These are phyloP conservation scores for Stagonosporopsis rhizophila DNA, from an alignment of 2,329 filamentous ascomycete species.

Conservation along the genomic window DNA sequence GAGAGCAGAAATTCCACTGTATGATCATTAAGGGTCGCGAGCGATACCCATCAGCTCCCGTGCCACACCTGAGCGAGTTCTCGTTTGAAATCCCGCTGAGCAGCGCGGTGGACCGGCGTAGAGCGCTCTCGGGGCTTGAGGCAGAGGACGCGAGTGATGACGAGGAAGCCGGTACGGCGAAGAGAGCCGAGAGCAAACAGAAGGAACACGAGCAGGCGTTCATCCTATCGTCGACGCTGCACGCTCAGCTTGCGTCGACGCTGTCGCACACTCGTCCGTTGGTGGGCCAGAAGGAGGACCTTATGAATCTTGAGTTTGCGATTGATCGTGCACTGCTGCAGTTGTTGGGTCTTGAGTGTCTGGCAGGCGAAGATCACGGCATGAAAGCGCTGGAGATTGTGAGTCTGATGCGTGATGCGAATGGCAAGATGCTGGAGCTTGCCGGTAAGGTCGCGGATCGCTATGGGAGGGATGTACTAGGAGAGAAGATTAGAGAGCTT, in stretches of 20 bases:
- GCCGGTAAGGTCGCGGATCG: constrained; percentile 87
- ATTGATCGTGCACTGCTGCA: constrained; percentile 91
- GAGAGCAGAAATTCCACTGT: constrained; percentile 91
- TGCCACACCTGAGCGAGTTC: constrained; percentile 91
- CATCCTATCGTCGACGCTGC: constrained; percentile 74
- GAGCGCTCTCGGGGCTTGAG: constrained; percentile 34
- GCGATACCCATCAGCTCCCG: constrained; percentile 81
- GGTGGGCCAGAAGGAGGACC: constrained; percentile 68
- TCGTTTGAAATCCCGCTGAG: constrained; percentile 85
- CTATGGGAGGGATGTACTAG: constrained; percentile 80
- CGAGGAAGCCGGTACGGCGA: constrained; percentile 6
- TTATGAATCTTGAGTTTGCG: constrained; percentile 78
- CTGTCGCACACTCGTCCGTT: constrained; percentile 71
- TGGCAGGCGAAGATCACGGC: constrained; percentile 88
- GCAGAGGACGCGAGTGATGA: constrained; percentile 46
- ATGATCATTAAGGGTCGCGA: constrained; percentile 98
- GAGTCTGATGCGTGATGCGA: constrained; percentile 80
- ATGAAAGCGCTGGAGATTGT: constrained; percentile 96
- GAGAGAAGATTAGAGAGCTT: constrained; percentile 88
- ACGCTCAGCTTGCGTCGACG: constrained; percentile 77
- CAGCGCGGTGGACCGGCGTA: constrained; percentile 54
- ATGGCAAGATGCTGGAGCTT: constrained; percentile 88
- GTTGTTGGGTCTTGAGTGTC: constrained; percentile 86
- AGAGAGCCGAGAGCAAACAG: constrained; percentile 55
- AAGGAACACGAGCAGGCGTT: constrained; percentile 79